Conservation (phyloP, 2,329 filamentous ascomycete species). For the Neofusicoccum parvum region DNA sequence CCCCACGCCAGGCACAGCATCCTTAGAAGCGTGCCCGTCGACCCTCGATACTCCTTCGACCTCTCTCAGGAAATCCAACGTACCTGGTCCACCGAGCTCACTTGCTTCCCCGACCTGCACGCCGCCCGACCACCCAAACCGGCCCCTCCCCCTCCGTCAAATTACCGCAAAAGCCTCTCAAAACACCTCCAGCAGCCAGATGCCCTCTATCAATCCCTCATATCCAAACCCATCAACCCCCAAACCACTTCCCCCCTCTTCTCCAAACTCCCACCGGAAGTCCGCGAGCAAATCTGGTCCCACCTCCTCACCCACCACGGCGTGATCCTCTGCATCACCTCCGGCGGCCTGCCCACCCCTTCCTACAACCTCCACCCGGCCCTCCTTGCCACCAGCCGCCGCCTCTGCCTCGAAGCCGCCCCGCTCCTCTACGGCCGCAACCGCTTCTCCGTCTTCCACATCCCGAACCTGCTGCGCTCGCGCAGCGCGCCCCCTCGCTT, state of each 20-base stretch:
- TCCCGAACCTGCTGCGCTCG: conserved; percentile 20
- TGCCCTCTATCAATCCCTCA: neutral
- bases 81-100: conserved; percentile 13
- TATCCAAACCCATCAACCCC: neutral
- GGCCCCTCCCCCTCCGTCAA: neutral
- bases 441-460: conserved; percentile 18
- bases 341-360: conserved; percentile 14
- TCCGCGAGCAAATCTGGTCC: conserved; percentile 16
- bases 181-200: neutral
- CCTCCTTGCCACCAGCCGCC: conserved; percentile 6
- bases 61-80: conserved; percentile 6
- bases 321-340: conserved; percentile 13
- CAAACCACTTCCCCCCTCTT: conserved; percentile 16
- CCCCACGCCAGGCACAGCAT: neutral
- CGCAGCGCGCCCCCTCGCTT: conserved; percentile 5
- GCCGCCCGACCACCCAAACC: neutral
- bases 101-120: neutral
- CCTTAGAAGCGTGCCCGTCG: conserved; percentile 1
- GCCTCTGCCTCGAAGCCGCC: neutral
- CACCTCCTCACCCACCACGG: conserved; percentile 10
- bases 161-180: neutral
- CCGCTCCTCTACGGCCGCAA: conserved; percentile 16
- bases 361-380: conserved; percentile 5
- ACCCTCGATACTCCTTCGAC: conserved; percentile 16
- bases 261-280: conserved; percentile 16